Percentiles rank a stretch among this genome's conserved stretches.
Conservation (phyloP, 2,329 filamentous ascomycete genomes). For the Huntiella abstrusa region DNA sequence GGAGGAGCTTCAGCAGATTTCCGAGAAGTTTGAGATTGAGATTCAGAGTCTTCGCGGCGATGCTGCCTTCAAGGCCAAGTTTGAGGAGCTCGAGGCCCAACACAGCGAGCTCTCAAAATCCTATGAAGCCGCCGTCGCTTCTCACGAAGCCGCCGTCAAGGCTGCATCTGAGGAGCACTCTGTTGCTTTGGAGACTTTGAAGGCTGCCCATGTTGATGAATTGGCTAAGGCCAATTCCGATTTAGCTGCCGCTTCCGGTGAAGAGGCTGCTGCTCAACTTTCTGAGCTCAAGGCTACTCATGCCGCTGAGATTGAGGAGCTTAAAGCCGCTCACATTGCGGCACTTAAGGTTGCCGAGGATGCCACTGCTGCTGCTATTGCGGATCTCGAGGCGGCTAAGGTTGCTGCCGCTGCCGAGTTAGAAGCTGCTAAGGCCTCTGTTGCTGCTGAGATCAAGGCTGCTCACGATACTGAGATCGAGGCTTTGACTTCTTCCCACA, state of each 20-base stretch:
- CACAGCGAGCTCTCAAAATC: conserved; percentile 29
- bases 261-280: conserved; percentile 25
- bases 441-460: conserved; percentile 24
- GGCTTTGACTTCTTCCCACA: conserved; percentile 22
- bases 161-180: conserved; percentile 26
- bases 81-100: conserved; percentile 38
- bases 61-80: conserved; percentile 45
- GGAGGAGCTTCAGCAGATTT: conserved; percentile 37
- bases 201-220: conserved; percentile 38
- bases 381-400: conserved; percentile 20
- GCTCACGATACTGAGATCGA: conserved; percentile 23
- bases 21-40: conserved; percentile 43
- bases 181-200: conserved; percentile 32
- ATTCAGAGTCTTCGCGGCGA: conserved; percentile 45
- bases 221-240: conserved; percentile 19
- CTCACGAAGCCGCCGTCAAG: conserved; percentile 24
- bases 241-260: conserved; percentile 27
- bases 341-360: conserved; percentile 23
- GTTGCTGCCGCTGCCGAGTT: conserved; percentile 28
- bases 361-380: conserved; percentile 14
- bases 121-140: conserved; percentile 20
- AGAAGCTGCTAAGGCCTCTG: conserved; percentile 19
- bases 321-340: conserved; percentile 27
- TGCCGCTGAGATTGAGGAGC: conserved; percentile 22
- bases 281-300: conserved; percentile 23